Conservation (phyloP, 208 protist genomes). For the Leishmania tarentolae region DNA sequence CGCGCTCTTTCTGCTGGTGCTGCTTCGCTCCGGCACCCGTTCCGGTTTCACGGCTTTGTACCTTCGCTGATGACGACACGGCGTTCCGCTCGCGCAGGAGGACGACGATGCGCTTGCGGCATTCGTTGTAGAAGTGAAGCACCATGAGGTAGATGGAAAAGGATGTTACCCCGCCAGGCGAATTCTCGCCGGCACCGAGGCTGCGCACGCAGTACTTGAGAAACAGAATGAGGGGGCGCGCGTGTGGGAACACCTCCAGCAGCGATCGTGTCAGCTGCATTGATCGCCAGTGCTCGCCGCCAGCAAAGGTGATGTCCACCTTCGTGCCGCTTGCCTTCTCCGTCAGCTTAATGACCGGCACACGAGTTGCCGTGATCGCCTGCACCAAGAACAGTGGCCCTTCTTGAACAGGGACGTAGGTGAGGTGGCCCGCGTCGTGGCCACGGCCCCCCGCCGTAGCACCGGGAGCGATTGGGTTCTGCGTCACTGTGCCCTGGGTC, state of each 20-base stretch:
- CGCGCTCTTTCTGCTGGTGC: slow-evolving; percentile 5
- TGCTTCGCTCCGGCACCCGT: slow-evolving; percentile 1
- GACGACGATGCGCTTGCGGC: slow-evolving; percentile 35
- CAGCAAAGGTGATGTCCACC: slow-evolving; percentile 85
- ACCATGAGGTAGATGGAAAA: slow-evolving; percentile 90
- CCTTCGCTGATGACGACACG: not conserved
- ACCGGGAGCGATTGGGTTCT: not conserved
- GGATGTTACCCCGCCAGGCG: slow-evolving; percentile 77
- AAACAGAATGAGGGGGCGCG: slow-evolving; percentile 76
- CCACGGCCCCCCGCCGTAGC: not conserved
- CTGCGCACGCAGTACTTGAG: slow-evolving; percentile 80
- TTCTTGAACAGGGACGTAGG: slow-evolving; percentile 56
- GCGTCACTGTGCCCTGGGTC: not conserved
- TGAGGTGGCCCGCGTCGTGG: slow-evolving; percentile 20
- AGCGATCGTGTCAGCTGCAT: slow-evolving; percentile 79
- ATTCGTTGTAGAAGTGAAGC: slow-evolving; percentile 82
- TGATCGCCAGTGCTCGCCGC: slow-evolving; percentile 85
- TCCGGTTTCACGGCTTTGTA: not conserved
- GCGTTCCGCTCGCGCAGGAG: slow-evolving; percentile 40
- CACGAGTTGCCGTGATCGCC: slow-evolving; percentile 74
- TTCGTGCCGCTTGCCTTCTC: slow-evolving; percentile 64
- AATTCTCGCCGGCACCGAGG: slow-evolving; percentile 65
- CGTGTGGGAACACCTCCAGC: slow-evolving; percentile 59
- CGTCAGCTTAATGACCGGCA: slow-evolving; percentile 85
- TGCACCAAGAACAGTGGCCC: slow-evolving; percentile 73